Percentiles rank a stretch among this genome's conserved stretches.
Conservation (phyloP, 208 protist species). For the Acanthamoeba quina region DNA sequence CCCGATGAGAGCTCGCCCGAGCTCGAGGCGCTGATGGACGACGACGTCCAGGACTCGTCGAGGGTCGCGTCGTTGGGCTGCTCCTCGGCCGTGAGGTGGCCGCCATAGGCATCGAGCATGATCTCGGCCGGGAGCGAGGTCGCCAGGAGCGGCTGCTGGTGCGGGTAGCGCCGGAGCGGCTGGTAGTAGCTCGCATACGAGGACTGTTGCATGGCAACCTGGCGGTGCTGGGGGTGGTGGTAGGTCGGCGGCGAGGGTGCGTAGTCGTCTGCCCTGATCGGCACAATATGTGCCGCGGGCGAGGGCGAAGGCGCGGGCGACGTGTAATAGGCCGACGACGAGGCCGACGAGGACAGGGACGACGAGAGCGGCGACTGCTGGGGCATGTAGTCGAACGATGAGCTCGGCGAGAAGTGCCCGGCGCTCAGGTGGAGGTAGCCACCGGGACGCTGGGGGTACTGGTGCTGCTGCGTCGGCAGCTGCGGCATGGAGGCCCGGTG, state of each 20-base stretch:
- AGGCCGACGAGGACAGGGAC: neutral
- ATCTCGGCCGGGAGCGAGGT: neutral
- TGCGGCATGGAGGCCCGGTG: neutral
- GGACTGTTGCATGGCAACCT: neutral
- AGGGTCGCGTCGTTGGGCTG: neutral
- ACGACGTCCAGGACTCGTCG: conserved; percentile 19
- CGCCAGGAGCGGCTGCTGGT: neutral
- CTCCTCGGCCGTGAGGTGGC: conserved; percentile 12
- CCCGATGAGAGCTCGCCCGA: neutral
- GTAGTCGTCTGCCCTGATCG: neutral
- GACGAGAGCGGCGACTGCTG: neutral
- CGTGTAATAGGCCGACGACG: neutral
- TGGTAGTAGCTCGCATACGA: neutral
- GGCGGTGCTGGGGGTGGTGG: neutral
- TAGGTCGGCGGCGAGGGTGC: neutral
- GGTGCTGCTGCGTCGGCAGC: neutral
- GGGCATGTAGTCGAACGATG: conserved; percentile 6
- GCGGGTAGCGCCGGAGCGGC: neutral
- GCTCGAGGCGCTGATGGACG: neutral
- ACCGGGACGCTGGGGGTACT: neutral
- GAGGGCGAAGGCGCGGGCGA: conserved; percentile 7
- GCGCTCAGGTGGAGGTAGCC: neutral
- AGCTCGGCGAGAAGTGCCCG: neutral
- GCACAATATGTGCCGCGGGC: neutral
- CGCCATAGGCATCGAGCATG: neutral